Base-by-base conservation (phyloP, 2,329 filamentous ascomycete species). In the Alternaria longipes region DNA sequence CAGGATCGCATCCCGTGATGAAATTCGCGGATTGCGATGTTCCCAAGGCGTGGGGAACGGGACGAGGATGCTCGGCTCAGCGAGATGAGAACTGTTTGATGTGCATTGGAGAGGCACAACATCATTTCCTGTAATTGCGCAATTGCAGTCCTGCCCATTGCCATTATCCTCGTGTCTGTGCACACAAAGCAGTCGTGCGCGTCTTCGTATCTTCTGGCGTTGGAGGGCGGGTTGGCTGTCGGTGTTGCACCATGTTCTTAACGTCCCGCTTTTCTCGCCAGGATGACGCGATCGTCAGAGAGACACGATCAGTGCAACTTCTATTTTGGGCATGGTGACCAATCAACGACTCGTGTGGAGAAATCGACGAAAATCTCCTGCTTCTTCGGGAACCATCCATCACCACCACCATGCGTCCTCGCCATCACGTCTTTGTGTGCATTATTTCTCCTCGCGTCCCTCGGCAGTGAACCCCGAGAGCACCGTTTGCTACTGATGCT, bases 31-130 rank as follows among this genome's bases (percentile, higher is more conserved):
- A 60, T 50, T 47, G 36, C 56, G 4, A 60, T 54, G 45, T 22
- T 52, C 54, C 65, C 66, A 71, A 70, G 57, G 46, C 67, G 64
- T 71, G 70, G 70, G 68, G 70, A 68, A 69, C 57, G 44, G 56
- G 50, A 52, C 47, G 51, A 56, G 58, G 52, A 46, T 59, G 49
- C 18, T 49, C 53, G 38, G 16, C 40, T 18, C 42, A 58, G 57
- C 54, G 67, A 72, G 67, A 72, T 70, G 69, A 71, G 56, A 54
- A 50, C 53, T 45, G 68, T 72, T 71, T 71, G 67, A 70, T 65
- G 55, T 64, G 55, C 62, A 59, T 61, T 63, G 18, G 54, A 58
- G 47, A 22, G 47, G 50, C 63, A 56, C 42, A 41, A 26, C 56
- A 54, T 71, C 67, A 72, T 68, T 59, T 70, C 57, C 59, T 40